phyloP scores from a whole-genome alignment of 805 yeast genomes.

The Candida takata region DNA sequence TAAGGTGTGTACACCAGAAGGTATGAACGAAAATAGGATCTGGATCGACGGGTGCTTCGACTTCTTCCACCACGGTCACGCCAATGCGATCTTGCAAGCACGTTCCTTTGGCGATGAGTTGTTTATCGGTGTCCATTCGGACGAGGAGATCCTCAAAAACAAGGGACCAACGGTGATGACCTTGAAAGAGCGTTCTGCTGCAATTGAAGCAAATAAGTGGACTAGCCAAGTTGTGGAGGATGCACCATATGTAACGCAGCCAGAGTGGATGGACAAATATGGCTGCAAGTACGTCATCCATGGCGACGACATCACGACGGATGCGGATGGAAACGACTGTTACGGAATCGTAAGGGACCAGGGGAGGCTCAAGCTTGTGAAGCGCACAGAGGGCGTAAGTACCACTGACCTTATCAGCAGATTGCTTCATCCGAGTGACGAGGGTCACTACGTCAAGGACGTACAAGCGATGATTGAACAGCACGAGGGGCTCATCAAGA shows the following conservation, averaged over 20 bases:
- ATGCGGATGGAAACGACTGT: constrained; percentile 92
- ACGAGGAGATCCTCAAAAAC: constrained; percentile 72
- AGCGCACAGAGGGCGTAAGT: constrained; percentile 87
- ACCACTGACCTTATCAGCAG: constrained; percentile 94
- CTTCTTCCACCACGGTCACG: constrained; percentile 96
- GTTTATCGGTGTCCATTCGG: constrained; percentile 87
- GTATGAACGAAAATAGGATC: constrained; percentile 32
- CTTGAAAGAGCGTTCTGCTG: constrained; percentile 68
- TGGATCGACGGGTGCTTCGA: constrained; percentile 99
- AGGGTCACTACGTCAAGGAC: constrained; percentile 13
- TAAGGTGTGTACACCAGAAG: too few relatives aligned
- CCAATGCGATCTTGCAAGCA: constrained; percentile 95
- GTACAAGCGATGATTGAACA: constrained; percentile 1
- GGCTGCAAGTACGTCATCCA: constrained; percentile 91
- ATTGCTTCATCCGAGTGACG: constrained; percentile 41
- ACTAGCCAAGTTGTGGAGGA: constrained; percentile 57
- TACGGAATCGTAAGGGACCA: constrained; percentile 75
- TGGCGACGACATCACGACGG: constrained; percentile 97
- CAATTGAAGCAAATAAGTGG: constrained; percentile 92
- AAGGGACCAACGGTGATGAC: constrained; percentile 96
- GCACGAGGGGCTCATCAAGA: constrained; percentile 14
- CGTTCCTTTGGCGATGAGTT: constrained; percentile 71
- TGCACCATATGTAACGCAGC: constrained; percentile 94
- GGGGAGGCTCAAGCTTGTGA: constrained; percentile 87
- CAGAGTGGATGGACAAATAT: constrained; percentile 57